Evolutionary conservation across 1,284 basidiomycete species (phyloP).

Genomic region (Ceratobasidium sp.): DNA sequence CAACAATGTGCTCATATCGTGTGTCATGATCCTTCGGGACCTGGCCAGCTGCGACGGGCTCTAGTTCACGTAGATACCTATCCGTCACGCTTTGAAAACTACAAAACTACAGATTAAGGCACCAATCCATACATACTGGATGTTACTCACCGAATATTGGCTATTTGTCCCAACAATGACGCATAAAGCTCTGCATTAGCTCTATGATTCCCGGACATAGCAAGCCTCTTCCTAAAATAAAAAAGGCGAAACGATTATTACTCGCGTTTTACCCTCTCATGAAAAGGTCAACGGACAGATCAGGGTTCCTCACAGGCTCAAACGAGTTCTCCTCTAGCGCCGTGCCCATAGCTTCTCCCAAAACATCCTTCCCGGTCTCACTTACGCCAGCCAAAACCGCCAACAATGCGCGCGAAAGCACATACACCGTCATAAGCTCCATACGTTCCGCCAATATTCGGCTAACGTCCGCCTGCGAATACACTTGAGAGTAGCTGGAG

Average conservation of each 20-base stretch:
- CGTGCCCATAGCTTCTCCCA: constrained; percentile 78
- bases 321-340: constrained; percentile 85
- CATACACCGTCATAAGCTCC: constrained; percentile 64
- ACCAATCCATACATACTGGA: background rate
- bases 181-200: constrained; percentile 82
- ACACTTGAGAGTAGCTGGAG: constrained; percentile 21
- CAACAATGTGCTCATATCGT: constrained; percentile 81
- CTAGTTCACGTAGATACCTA: constrained; percentile 79
- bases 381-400: constrained; percentile 71
- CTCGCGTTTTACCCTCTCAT: background rate
- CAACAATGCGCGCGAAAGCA: constrained; percentile 85
- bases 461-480: constrained; percentile 60
- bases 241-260: background rate
- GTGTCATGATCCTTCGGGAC: constrained; percentile 79
- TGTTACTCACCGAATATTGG: constrained; percentile 68
- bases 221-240: constrained; percentile 58
- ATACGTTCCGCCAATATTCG: constrained; percentile 41
- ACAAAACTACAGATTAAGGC: background rate
- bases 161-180: constrained; percentile 80
- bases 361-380: constrained; percentile 64
- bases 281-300: constrained; percentile 54
- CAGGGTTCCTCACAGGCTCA: constrained; percentile 74
- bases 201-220: constrained; percentile 74
- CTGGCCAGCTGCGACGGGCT: constrained; percentile 72
- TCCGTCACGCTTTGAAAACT: constrained; percentile 89